These are phyloP conservation scores for Capillidium rhysosporum DNA, from an alignment of 371 early-diverging fungal genomes.

Conservation along the genomic window DNA sequence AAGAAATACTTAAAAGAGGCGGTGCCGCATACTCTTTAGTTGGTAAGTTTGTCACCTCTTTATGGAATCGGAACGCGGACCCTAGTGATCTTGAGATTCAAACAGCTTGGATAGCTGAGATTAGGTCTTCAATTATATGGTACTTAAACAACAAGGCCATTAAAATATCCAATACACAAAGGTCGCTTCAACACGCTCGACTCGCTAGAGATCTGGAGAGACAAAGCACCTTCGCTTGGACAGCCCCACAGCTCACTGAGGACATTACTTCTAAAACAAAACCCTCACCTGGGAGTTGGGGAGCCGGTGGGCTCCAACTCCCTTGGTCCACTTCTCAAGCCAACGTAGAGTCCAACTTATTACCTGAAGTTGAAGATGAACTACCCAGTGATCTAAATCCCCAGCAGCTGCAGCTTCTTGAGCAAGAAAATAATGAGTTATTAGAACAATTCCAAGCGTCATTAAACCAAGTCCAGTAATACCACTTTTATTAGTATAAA, in stretches of 20 bases:
- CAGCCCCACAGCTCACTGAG: neutral
- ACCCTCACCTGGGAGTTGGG: neutral
- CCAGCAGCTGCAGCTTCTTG: slow-evolving; percentile 32
- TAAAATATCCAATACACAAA: slow-evolving; percentile 26
- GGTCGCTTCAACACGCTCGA: slow-evolving; percentile 27
- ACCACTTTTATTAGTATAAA: neutral
- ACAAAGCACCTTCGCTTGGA: slow-evolving; percentile 18
- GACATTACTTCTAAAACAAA: neutral
- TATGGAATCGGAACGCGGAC: neutral
- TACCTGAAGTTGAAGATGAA: neutral
- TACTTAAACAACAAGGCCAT: slow-evolving; percentile 24
- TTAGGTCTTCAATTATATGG: slow-evolving; percentile 28
- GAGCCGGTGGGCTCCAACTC: neutral
- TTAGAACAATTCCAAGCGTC: slow-evolving; percentile 33
- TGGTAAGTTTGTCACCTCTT: neutral
- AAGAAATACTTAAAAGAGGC: neutral
- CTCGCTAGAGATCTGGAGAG: slow-evolving; percentile 24
- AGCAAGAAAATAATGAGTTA: slow-evolving; percentile 34
- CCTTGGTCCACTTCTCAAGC: neutral
- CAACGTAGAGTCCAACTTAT: neutral
- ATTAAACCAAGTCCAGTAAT: slow-evolving; percentile 26
- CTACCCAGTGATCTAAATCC: slow-evolving; percentile 18
- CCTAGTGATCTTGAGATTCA: neutral
- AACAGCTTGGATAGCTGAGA: slow-evolving; percentile 11
- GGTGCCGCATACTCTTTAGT: neutral